A percentile compares a stretch with the other conserved stretches of the same genome.
Conservation (phyloP, 345 rosid species). For the rapeseed (Brassica napus) region DNA sequence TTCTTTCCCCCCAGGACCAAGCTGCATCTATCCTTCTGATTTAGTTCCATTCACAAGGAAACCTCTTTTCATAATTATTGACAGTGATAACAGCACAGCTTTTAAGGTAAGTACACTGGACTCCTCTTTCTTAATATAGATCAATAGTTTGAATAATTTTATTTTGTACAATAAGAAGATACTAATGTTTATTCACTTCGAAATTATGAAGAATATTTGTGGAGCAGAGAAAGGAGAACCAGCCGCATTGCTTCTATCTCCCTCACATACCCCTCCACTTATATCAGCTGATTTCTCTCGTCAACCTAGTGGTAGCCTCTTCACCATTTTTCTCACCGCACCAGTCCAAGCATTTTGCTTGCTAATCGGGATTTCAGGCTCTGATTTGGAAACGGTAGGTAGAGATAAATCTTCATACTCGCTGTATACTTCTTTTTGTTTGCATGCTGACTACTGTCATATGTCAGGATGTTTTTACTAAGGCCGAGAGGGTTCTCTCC, state of each 20-base stretch:
- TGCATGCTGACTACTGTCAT: constrained; percentile 22
- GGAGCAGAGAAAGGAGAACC: constrained; percentile 97
- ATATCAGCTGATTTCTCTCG: constrained; percentile 59
- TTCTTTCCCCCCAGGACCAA: constrained; percentile 56
- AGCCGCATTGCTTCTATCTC: constrained; percentile 87
- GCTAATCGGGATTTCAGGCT: constrained; percentile 66
- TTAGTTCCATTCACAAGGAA: constrained; percentile 88
- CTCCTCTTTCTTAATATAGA: constrained; percentile 20
- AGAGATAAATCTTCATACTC: constrained; percentile 15
- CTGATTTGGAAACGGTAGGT: constrained; percentile 77
- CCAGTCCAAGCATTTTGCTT: constrained; percentile 89
- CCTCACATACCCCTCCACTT: constrained; percentile 56
- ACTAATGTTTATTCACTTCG: neutral
- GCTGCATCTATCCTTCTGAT: constrained; percentile 80
- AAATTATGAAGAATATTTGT: constrained; percentile 53
- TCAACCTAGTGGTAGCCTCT: constrained; percentile 69
- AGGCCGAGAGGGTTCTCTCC: constrained; percentile 73
- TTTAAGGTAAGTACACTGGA: constrained; percentile 57
- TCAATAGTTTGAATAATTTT: constrained; percentile 17
- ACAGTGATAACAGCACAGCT: constrained; percentile 70
- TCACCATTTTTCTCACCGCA: constrained; percentile 83
- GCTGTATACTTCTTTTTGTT: constrained; percentile 11
- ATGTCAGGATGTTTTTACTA: constrained; percentile 55
- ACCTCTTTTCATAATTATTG: constrained; percentile 78
- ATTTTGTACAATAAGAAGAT: neutral